Conservation (phyloP, 352 stramenopile genomes). For the Pythium sukuiense region DNA sequence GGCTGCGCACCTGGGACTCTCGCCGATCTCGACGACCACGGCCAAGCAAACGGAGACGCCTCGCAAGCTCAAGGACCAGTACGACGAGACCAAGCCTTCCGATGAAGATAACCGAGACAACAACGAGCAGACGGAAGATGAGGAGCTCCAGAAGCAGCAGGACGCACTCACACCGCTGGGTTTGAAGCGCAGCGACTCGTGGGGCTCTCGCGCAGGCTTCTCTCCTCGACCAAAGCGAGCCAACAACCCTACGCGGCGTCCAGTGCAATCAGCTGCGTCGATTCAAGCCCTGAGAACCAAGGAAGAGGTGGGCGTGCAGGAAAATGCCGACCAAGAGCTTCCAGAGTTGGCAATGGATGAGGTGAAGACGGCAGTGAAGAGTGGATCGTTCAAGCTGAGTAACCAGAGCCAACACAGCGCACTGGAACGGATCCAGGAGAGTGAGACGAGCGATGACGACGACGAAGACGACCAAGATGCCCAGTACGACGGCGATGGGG, state of each 20-base stretch:
- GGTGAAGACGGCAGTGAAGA: conserved; percentile 12
- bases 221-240: conserved; percentile 20
- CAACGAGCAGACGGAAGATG: conserved; percentile 16
- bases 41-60: conserved; percentile 21
- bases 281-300: conserved; percentile 6
- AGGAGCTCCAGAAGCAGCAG: not conserved
- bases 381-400: conserved; percentile 15
- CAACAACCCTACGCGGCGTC: conserved; percentile 10
- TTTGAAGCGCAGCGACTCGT: conserved; percentile 15
- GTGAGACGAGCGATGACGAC: conserved; percentile 20
- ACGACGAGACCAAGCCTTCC: not conserved
- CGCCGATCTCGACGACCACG: conserved; percentile 10
- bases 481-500: conserved; percentile 18
- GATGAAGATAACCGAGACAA: not conserved
- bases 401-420: conserved; percentile 17
- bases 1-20: not conserved
- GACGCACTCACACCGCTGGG: not conserved
- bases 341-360: conserved; percentile 4
- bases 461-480: conserved; percentile 19
- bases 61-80: conserved; percentile 10
- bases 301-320: conserved; percentile 7
- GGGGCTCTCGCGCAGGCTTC: conserved; percentile 15
- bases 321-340: not conserved
- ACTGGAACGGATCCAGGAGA: conserved; percentile 28
- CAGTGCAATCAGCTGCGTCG: conserved; percentile 14